Evolutionary conservation across 208 protist genomes (phyloP).

Genomic region (Porcisia hertigi): DNA sequence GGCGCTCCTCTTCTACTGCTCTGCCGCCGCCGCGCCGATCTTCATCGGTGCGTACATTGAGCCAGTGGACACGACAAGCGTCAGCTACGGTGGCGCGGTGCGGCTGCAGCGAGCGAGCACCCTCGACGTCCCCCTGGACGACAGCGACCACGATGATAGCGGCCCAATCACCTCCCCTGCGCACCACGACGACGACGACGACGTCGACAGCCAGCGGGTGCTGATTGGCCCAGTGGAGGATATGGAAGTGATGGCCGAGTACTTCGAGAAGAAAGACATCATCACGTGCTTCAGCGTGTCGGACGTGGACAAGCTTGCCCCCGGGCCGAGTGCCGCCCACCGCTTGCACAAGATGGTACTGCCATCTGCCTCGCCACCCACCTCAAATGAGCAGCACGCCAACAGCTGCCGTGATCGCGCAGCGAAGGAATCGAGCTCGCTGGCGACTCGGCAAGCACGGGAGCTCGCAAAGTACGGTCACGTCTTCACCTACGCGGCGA

Average conservation of each 20-base stretch:
- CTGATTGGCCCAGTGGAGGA: constrained; percentile 22
- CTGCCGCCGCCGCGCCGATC: constrained; percentile 37
- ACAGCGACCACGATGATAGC: neutral
- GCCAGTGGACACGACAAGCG: constrained; percentile 42
- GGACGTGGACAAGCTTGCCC: constrained; percentile 28
- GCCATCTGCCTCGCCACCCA: neutral
- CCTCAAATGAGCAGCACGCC: neutral
- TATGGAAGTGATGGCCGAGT: constrained; percentile 34
- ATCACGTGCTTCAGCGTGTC: constrained; percentile 45
- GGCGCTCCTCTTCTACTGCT: constrained; percentile 46
- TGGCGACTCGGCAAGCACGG: constrained; percentile 28
- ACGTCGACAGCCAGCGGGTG: neutral
- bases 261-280: constrained; percentile 36
- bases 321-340: constrained; percentile 37
- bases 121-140: constrained; percentile 6
- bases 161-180: neutral
- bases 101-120: constrained; percentile 27
- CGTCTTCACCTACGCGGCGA: constrained; percentile 45
- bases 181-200: neutral
- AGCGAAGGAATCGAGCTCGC: neutral
- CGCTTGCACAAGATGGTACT: constrained; percentile 37
- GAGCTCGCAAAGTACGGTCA: constrained; percentile 29
- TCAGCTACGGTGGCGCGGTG: constrained; percentile 51
- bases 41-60: constrained; percentile 57
- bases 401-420: neutral